phyloP scores from a whole-genome alignment of 495 filamentous ascomycete genomes.

The Aspergillus cristatus region DNA sequence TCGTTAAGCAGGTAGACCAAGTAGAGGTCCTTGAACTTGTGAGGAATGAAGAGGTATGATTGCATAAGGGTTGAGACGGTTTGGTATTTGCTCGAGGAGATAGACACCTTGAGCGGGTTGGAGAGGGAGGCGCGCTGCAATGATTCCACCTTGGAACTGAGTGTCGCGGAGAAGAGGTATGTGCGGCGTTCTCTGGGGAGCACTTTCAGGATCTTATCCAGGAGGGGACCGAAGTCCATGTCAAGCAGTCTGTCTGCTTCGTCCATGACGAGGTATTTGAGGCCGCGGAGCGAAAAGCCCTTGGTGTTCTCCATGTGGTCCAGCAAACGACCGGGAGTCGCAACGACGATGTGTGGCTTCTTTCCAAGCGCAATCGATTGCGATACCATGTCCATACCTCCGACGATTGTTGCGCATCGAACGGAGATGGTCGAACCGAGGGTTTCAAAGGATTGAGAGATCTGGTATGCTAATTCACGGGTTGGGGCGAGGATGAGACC shows the following conservation, averaged over 20 bases:
- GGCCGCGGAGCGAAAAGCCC: slow-evolving; percentile 68
- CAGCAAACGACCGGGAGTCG: slow-evolving; percentile 81
- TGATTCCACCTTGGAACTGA: slow-evolving; percentile 84
- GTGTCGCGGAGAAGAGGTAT: slow-evolving; percentile 89
- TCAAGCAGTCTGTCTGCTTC: slow-evolving; percentile 90
- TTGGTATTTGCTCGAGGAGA: slow-evolving; percentile 71
- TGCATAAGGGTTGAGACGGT: slow-evolving; percentile 80
- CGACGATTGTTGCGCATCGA: slow-evolving; percentile 68
- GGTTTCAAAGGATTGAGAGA: slow-evolving; percentile 72
- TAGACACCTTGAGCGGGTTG: slow-evolving; percentile 67
- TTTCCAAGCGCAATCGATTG: slow-evolving; percentile 84
- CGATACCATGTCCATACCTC: slow-evolving; percentile 90
- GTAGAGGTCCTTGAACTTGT: slow-evolving; percentile 86
- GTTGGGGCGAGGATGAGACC: slow-evolving; percentile 83
- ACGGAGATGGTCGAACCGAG: slow-evolving; percentile 78
- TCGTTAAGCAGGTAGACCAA: slow-evolving; percentile 81
- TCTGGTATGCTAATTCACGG: slow-evolving; percentile 86
- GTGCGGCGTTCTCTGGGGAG: slow-evolving; percentile 71
- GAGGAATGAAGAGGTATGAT: slow-evolving; percentile 75
- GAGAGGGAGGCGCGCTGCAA: slow-evolving; percentile 79
- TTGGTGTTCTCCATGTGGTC: slow-evolving; percentile 97
- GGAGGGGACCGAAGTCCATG: slow-evolving; percentile 84
- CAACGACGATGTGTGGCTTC: slow-evolving; percentile 78
- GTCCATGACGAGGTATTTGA: slow-evolving; percentile 89
- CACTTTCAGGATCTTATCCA: slow-evolving; percentile 89